Percentiles rank a stretch among this genome's conserved stretches.
Conservation (phyloP, 768 basidiomycete genomes). For the Asterophora lycoperdoides region DNA sequence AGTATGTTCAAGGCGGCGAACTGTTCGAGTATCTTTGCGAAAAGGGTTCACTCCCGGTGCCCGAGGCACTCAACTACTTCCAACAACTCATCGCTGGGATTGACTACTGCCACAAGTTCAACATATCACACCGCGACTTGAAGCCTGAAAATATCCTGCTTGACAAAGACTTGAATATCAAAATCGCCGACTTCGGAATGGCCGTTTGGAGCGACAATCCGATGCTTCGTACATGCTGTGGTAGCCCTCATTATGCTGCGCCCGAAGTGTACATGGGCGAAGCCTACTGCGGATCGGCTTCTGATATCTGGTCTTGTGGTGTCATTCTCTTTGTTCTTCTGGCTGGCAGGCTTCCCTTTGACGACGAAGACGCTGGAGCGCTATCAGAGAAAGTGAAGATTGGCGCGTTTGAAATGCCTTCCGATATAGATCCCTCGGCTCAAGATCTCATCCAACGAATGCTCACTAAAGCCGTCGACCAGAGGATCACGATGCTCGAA, state of each 20-base stretch:
- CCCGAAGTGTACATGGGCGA: slow-evolving; percentile 86
- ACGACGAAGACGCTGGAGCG: slow-evolving; percentile 75
- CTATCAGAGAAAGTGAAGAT: slow-evolving; percentile 79
- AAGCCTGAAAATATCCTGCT: slow-evolving; percentile 94
- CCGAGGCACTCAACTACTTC: slow-evolving; percentile 82
- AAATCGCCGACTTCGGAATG: slow-evolving; percentile 98
- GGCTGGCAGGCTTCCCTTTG: slow-evolving; percentile 85
- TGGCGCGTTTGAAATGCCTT: slow-evolving; percentile 72
- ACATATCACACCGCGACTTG: slow-evolving; percentile 90
- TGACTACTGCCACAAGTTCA: slow-evolving; percentile 91
- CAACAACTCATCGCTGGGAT: slow-evolving; percentile 91
- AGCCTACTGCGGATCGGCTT: slow-evolving; percentile 79
- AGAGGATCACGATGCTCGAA: slow-evolving; percentile 78
- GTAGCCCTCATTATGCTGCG: slow-evolving; percentile 92
- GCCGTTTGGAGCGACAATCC: slow-evolving; percentile 74
- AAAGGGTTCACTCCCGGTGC: slow-evolving; percentile 62
- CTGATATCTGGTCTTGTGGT: slow-evolving; percentile 97
- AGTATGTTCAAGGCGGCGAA: slow-evolving; percentile 93
- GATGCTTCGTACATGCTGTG: slow-evolving; percentile 80
- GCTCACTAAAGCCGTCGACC: slow-evolving; percentile 70
- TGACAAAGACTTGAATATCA: slow-evolving; percentile 80
- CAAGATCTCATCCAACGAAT: slow-evolving; percentile 76
- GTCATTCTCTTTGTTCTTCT: slow-evolving; percentile 90
- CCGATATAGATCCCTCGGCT: slow-evolving; percentile 62
- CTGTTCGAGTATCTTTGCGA: slow-evolving; percentile 89